A percentile compares a stretch with the other conserved stretches of the same genome.
These are phyloP conservation scores for Sordariomycetes sp. DNA, from an alignment of 2,329 filamentous ascomycete genomes.

Conservation along the genomic window DNA sequence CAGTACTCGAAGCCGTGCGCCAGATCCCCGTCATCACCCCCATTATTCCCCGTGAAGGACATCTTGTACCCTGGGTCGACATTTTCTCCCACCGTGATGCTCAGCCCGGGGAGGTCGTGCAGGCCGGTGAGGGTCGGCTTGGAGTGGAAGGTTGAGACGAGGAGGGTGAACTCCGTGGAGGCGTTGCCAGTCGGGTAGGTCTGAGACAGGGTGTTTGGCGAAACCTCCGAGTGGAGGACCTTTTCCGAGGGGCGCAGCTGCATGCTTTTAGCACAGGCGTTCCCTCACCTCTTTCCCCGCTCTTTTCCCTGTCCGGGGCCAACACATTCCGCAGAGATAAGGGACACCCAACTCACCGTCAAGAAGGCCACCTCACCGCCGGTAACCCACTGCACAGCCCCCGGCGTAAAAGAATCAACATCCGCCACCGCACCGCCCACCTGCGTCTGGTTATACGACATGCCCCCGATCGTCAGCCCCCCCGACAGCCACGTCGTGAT, in stretches of 20 bases:
- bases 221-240: constrained; percentile 24
- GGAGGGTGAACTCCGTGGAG: constrained; percentile 33
- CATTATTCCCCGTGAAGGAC: constrained; percentile 25
- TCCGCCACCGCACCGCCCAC: constrained; percentile 40
- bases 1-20: constrained; percentile 29
- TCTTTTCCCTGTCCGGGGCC: background rate
- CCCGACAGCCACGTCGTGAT: constrained; percentile 43
- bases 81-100: constrained; percentile 29
- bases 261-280: constrained; percentile 9
- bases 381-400: constrained; percentile 44
- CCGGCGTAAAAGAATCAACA: constrained; percentile 40
- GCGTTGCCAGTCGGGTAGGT: constrained; percentile 38
- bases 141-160: constrained; percentile 30
- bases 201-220: constrained; percentile 28
- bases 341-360: constrained; percentile 6
- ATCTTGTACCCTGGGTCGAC: constrained; percentile 23
- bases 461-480: constrained; percentile 45
- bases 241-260: constrained; percentile 23
- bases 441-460: constrained; percentile 40
- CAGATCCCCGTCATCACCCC: constrained; percentile 14
- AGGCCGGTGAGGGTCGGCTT: constrained; percentile 29
- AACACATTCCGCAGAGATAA: background rate
- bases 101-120: constrained; percentile 32
- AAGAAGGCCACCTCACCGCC: constrained; percentile 12
- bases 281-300: too few relatives aligned